Conservation (phyloP, 257 asterid genomes). For the Lycium barbarum region DNA sequence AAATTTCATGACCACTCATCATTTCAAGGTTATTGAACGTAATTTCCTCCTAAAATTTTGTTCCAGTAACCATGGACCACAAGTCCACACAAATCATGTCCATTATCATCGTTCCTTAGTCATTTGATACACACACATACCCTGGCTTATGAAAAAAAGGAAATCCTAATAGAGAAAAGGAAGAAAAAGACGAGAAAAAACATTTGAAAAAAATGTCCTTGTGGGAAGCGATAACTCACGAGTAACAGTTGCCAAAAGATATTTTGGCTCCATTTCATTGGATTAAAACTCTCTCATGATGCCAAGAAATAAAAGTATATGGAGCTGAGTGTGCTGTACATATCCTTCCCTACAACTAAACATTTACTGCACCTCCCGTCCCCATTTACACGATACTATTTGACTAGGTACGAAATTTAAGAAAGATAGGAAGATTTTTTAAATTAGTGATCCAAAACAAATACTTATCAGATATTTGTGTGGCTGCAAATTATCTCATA, state of each 20-base stretch:
- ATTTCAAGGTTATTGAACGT: no score
- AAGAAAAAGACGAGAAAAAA: not conserved
- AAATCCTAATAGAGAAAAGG: not conserved
- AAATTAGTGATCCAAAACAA: no score
- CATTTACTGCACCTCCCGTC: conserved; percentile 26
- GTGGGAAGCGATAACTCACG: not conserved
- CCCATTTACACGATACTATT: no score
- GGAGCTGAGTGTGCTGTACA: not conserved
- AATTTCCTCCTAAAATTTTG: no score
- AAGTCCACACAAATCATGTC: not conserved
- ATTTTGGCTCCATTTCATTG: not conserved
- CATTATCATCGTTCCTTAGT: not conserved
- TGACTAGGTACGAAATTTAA: no score
- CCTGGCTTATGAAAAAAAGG: not conserved
- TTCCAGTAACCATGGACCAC: no score
- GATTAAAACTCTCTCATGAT: not conserved
- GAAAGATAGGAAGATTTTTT: no score
- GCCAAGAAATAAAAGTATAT: not conserved
- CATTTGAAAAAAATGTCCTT: not conserved
- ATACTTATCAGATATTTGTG: no score
- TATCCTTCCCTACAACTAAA: conserved; percentile 23
- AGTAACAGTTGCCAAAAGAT: not conserved
- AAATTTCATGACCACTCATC: no score
- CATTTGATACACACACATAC: not conserved
- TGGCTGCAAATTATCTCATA: no score